Base-by-base conservation (phyloP, 2,329 filamentous ascomycete genomes). In the Nectriaceae sp. region DNA sequence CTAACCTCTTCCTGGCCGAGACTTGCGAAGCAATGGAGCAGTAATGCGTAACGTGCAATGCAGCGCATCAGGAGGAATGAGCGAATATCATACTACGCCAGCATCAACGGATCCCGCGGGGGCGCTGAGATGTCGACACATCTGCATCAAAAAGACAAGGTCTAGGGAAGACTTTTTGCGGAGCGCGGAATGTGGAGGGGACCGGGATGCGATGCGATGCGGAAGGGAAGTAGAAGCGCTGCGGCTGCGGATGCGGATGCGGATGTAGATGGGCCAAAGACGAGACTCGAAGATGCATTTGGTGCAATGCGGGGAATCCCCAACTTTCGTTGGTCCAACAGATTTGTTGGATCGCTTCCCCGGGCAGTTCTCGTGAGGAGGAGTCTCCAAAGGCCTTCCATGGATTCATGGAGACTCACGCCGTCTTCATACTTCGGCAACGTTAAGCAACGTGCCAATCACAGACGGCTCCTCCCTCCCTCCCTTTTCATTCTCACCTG, bases 351-450 rank as follows among this genome's bases (percentile, higher is more conserved):
- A 36, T 36, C 13, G 33, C 35, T 54, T 53, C 49, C 45, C 49
- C 45, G 49, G 49, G 39, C 36, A 40, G 47, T 58, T 52, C 44
- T 58, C 50, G 54, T 55, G 44, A 53, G 50, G 49, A 60, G 49
- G 45, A 11, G 37, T n/a, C 37, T 39, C 37, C 20, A 21, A 36
- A 36, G 16, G 24, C 24, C 24, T n/a, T n/a, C 26, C 26, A 15
- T 31, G 26, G 26, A 31, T 31, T 15, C 15, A 31, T 15, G 26
- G 15, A 31, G 8, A 31, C 8, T 31, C 8, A 31, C 26, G 15
- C 26, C 26, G 8, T 31, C 8, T 31, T 31, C 26, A 31, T 31
- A 15, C 8, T 8, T 31, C 26, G 8, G 15, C 15, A 31, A 31
- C 8, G 26, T 31, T n/a, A n/a, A n/a, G n/a, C n/a, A n/a, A n/a